Evolutionary conservation across 2,329 filamentous ascomycete genomes (phyloP), one percentile per base, ranked within the genome.

Genomic region (Sporothrix inflata): DNA sequence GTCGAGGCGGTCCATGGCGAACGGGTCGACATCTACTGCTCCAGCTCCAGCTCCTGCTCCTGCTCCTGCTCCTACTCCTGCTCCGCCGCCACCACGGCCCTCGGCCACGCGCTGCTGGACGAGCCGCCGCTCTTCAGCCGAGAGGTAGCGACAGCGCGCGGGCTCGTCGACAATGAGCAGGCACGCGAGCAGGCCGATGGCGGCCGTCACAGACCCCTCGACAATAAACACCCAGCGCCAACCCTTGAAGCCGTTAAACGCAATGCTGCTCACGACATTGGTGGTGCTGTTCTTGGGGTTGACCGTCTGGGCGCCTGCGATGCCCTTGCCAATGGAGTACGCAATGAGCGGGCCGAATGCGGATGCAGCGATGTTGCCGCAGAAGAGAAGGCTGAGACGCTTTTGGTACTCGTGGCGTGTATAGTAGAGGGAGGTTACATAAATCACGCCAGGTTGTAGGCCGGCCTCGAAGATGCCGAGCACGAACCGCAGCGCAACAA

Each of bases 151-250:
- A 47, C 84, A 83, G n/a, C 80, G 82, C n/a, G 81, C 79, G 0
- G 85, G 85, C 75, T 83, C 86, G 77, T 88, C 86, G 42, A 82
- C 83, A 19, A 87, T 84, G 72, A 86, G 79, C 77, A 82, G 83
- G 71, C 80, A 79, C 4, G 79, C 76, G 24, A 77, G 72, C 70
- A 81, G 68, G 0, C 80, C 78, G 1, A 82, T 65, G 21, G 76
- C 73, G 0, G 80, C 77, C n/a, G 82, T 83, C 7, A 77, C 76
- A 0, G 81, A 76, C 0, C 85, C 85, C 74, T 86, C 84, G 42
- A 73, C 49, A n/a, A 73, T 73, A 51, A 73, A 68, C 2, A 71
- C 51, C 72, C 72, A 73, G 7, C 53, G 60, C 68, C 69, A 73
- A 11, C 61, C 71, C 21, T 51, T 30, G 30, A 57, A 71, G n/a